Conservation (phyloP, 2,329 filamentous ascomycete genomes). For the Akanthomyces uredinophilus region DNA sequence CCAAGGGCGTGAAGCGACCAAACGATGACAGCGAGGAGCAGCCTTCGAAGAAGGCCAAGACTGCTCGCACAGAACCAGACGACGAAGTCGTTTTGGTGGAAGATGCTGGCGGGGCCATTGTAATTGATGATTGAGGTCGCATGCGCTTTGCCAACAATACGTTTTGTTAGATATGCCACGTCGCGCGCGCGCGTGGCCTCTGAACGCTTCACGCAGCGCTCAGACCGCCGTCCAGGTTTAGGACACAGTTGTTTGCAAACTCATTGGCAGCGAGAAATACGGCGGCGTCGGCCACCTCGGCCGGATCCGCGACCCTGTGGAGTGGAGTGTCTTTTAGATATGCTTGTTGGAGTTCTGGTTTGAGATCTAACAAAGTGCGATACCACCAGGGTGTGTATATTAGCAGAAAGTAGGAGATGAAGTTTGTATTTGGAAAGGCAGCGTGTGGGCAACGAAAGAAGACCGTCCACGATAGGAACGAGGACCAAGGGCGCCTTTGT, state of each 20-base stretch:
- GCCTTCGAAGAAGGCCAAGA: constrained; percentile 46
- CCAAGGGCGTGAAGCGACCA: constrained; percentile 42
- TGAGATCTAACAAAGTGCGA: constrained; percentile 28
- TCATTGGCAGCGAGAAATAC: constrained; percentile 70
- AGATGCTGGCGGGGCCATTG: constrained; percentile 55
- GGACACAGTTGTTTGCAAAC: constrained; percentile 81
- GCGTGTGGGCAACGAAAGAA: too few relatives aligned
- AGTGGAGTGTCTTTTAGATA: constrained; percentile 53
- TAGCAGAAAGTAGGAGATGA: constrained; percentile 20
- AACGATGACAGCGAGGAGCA: constrained; percentile 38
- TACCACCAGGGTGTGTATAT: constrained; percentile 32
- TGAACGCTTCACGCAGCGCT: constrained; percentile 52
- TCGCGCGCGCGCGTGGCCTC: not conserved
- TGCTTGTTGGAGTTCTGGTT: constrained; percentile 32
- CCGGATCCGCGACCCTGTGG: constrained; percentile 59
- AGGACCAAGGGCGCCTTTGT: constrained; percentile 6
- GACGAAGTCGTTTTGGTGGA: constrained; percentile 45
- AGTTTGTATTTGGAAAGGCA: not conserved
- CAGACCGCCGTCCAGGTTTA: constrained; percentile 81
- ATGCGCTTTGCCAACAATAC: constrained; percentile 5
- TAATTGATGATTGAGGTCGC: constrained; percentile 58
- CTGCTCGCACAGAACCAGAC: constrained; percentile 25
- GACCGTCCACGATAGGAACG: not conserved
- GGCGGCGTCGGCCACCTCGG: constrained; percentile 78
- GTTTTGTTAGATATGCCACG: not conserved